Conservation (phyloP, 148 eudicot species). For the Nepenthes mirabilis region DNA sequence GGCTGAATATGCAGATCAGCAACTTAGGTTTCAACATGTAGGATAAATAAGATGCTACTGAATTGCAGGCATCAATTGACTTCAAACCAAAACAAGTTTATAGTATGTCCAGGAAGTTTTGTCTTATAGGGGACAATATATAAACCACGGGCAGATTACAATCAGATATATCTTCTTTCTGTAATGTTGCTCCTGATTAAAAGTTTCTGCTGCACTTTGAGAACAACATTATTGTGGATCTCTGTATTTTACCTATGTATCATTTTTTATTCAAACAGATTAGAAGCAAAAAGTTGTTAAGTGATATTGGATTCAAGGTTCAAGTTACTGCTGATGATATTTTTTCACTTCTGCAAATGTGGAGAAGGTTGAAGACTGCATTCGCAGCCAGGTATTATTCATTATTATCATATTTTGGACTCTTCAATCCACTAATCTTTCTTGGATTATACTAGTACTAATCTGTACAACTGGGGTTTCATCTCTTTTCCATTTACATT, state of each 20-base stretch:
- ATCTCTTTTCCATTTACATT: no score
- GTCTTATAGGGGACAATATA: no score
- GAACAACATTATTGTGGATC: neutral
- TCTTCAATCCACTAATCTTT: no score
- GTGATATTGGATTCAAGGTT: conserved; percentile 67
- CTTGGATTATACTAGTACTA: no score
- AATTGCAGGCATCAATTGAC: no score
- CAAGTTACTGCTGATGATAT: conserved; percentile 60
- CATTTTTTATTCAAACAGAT: conserved; percentile 36
- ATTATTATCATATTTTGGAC: no score
- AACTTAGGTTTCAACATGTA: no score
- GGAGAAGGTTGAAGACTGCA: conserved; percentile 46
- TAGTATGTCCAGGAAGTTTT: neutral
- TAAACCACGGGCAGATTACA: no score
- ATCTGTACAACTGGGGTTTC: no score
- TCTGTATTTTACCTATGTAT: neutral
- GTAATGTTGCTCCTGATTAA: neutral
- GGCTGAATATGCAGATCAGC: no score
- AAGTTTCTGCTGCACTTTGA: conserved; percentile 1
- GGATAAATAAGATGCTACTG: no score
- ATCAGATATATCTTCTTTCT: no score
- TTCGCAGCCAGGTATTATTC: conserved; percentile 60
- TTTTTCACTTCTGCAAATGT: conserved; percentile 37
- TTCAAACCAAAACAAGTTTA: neutral
- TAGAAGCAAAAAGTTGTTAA: conserved; percentile 41